Evolutionary conservation across 768 basidiomycete species (phyloP).

Genomic region (Suillus spraguei): DNA sequence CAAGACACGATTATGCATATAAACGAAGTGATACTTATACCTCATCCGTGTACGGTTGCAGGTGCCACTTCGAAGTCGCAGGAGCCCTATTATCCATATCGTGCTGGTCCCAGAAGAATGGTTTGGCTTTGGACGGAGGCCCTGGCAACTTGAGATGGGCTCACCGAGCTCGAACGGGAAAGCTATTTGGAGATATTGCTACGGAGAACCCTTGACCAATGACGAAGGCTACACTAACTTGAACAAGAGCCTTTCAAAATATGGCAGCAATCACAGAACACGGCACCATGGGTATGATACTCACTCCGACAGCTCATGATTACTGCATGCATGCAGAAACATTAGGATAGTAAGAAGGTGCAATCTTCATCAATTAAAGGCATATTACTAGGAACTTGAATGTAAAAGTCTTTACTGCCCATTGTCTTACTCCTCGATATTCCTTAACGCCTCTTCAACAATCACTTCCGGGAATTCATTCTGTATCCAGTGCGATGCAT

Average conservation of each 20-base stretch:
- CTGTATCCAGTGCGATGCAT: constrained; percentile 22
- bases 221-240: background rate
- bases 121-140: constrained; percentile 42
- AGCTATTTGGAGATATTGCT: background rate
- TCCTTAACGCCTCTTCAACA: constrained; percentile 15
- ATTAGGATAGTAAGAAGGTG: constrained; percentile 75
- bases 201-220: no score
- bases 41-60: no score
- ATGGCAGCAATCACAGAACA: constrained; percentile 24
- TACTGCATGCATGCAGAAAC: constrained; percentile 48
- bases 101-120: constrained; percentile 4
- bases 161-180: constrained; percentile 39
- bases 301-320: constrained; percentile 58
- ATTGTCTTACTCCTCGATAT: background rate
- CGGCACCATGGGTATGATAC: constrained; percentile 39
- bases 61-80: no score
- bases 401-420: background rate
- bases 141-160: constrained; percentile 21
- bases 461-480: constrained; percentile 20
- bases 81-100: no score
- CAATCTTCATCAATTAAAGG: no score
- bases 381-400: no score
- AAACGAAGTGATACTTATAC: no score
- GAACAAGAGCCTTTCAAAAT: constrained; percentile 13
- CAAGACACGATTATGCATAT: no score